Evolutionary conservation across 2,329 filamentous ascomycete species (phyloP).

Genomic region (Pseudopithomyces chartarum): DNA sequence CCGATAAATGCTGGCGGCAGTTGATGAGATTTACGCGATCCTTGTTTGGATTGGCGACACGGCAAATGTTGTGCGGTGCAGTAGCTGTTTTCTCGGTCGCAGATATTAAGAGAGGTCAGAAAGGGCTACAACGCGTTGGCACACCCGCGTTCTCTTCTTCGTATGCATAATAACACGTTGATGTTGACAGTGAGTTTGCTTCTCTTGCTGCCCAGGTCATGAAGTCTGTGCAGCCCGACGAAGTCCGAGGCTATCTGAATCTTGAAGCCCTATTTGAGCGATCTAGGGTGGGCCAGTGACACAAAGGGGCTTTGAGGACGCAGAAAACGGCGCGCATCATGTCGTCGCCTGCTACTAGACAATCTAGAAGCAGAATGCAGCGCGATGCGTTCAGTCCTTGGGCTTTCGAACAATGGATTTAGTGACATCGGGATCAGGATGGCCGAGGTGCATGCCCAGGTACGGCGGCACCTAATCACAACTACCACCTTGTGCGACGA

Average conservation of each 20-base stretch:
- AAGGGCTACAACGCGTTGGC: too few relatives aligned
- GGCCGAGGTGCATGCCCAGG: too few relatives aligned
- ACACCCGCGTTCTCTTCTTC: too few relatives aligned
- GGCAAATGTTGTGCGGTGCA: slow-evolving; percentile 1
- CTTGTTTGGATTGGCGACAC: background rate
- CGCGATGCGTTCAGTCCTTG: background rate
- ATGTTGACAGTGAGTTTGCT: too few relatives aligned
- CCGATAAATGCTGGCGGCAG: background rate
- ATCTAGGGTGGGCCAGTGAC: background rate
- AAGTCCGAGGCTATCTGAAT: background rate
- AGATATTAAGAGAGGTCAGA: background rate
- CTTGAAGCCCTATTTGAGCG: background rate
- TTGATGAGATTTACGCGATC: background rate
- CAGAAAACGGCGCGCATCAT: background rate
- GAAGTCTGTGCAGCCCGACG: background rate
- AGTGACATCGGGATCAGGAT: too few relatives aligned
- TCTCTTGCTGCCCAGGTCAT: too few relatives aligned
- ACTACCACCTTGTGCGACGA: too few relatives aligned
- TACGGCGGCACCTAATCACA: background rate
- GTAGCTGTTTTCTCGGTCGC: background rate
- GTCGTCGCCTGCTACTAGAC: background rate
- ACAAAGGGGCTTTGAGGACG: background rate
- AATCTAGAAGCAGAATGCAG: background rate
- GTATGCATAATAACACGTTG: too few relatives aligned
- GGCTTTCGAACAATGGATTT: too few relatives aligned